Conservation (phyloP, 495 filamentous ascomycete species). For the Rostrohypoxylon terebratum region DNA sequence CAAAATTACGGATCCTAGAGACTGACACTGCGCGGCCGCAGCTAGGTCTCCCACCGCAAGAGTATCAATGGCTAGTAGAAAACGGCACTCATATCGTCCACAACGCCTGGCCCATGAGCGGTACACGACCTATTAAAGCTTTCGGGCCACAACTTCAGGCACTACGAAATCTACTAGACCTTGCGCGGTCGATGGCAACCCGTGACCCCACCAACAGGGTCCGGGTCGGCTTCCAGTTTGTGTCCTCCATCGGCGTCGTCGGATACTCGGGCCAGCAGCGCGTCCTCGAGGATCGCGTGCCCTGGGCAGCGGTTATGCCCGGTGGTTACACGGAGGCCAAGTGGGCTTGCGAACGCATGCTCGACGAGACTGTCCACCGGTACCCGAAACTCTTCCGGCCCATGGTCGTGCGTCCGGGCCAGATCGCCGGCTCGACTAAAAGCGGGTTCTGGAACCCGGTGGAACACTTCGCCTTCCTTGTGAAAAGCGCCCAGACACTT, state of each 20-base stretch:
- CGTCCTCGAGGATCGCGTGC: not conserved
- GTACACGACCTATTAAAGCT: not conserved
- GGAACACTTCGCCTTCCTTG: not conserved
- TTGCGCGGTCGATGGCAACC: not conserved
- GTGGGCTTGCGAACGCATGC: not conserved
- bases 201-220: not conserved
- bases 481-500: not conserved
- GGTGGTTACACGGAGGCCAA: not conserved
- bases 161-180: not conserved
- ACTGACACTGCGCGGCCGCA: not conserved
- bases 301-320: not conserved
- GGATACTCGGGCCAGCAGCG: not conserved
- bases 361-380: not conserved
- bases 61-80: not conserved
- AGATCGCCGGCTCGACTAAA: not conserved
- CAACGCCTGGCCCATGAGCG: not conserved
- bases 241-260: not conserved
- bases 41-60: not conserved
- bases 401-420: not conserved
- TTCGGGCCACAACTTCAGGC: not conserved
- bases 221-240: not conserved
- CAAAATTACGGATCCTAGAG: not conserved
- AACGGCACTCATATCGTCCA: not conserved
- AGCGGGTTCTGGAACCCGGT: not conserved
- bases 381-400: not conserved